Conservation (phyloP, 2,329 filamentous ascomycete genomes). For the Periconia sp. region DNA sequence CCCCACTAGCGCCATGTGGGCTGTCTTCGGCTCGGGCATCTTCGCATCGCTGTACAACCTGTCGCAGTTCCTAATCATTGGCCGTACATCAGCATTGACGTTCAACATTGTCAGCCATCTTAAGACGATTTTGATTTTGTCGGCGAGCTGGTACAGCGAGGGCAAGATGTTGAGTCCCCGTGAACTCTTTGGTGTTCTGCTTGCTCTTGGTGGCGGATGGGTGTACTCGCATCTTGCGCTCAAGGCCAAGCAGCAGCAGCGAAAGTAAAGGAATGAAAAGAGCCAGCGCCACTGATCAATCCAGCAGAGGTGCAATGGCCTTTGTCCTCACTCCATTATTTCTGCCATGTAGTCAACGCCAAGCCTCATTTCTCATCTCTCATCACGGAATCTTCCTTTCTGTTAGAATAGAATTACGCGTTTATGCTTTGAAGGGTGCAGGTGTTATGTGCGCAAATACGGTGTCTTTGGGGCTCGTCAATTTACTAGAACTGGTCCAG, state of each 20-base stretch:
- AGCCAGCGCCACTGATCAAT: too few relatives aligned
- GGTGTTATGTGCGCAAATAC: too few relatives aligned
- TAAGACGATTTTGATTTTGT: conserved; percentile 55
- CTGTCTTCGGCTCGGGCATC: conserved; percentile 49
- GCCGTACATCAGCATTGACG: conserved; percentile 47
- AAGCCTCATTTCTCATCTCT: too few relatives aligned
- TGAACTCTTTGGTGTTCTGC: conserved; percentile 51
- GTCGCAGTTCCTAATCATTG: conserved; percentile 52
- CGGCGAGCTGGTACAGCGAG: conserved; percentile 55
- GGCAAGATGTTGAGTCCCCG: conserved; percentile 47
- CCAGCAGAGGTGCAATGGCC: too few relatives aligned
- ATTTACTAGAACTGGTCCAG: too few relatives aligned
- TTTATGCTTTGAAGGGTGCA: too few relatives aligned
- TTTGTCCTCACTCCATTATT: too few relatives aligned
- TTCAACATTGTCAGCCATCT: conserved; percentile 52
- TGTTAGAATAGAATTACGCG: too few relatives aligned
- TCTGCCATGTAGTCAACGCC: too few relatives aligned
- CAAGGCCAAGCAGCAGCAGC: conserved; percentile 44
- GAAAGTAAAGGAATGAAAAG: too few relatives aligned
- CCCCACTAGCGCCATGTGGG: conserved; percentile 49
- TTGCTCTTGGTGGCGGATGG: conserved; percentile 53
- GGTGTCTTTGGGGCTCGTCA: too few relatives aligned
- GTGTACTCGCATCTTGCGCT: conserved; percentile 52
- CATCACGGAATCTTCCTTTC: too few relatives aligned
- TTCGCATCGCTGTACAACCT: conserved; percentile 51